These are phyloP conservation scores for Cutaneotrichosporon sp. DNA, from an alignment of 1,284 basidiomycete genomes.

Conservation along the genomic window DNA sequence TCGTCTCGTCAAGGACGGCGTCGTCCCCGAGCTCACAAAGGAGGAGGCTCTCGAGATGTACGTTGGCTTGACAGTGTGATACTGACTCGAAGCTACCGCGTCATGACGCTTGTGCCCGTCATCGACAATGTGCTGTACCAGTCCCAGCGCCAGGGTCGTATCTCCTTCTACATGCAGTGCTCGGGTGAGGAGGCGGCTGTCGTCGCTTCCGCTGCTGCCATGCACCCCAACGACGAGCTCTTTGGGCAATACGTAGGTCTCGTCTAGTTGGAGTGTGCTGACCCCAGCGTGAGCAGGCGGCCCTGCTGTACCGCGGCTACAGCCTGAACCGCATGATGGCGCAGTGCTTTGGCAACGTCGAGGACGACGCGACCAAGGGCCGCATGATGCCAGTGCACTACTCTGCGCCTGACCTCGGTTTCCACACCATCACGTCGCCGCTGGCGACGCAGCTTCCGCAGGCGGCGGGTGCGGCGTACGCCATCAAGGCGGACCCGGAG, in stretches of 20 bases:
- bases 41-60: constrained; percentile 66
- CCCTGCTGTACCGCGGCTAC: constrained; percentile 82
- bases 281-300: constrained; percentile 76
- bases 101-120: constrained; percentile 76
- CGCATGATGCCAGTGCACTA: constrained; percentile 89
- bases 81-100: constrained; percentile 57
- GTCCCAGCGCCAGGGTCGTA: constrained; percentile 86
- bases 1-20: constrained; percentile 63
- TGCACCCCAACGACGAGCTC: constrained; percentile 74
- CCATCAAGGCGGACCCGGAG: constrained; percentile 70
- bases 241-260: constrained; percentile 52
- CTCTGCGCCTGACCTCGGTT: constrained; percentile 74
- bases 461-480: constrained; percentile 87
- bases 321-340: constrained; percentile 68
- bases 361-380: constrained; percentile 77
- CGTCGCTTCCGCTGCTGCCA: constrained; percentile 80
- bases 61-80: constrained; percentile 29
- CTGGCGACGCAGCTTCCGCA: constrained; percentile 95
- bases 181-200: constrained; percentile 89
- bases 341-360: constrained; percentile 79
- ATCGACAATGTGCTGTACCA: constrained; percentile 86
- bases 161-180: constrained; percentile 74
- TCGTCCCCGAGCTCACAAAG: constrained; percentile 67
- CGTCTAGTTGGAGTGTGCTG: constrained; percentile 1
- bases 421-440: constrained; percentile 89